Evolutionary conservation across 2,329 filamentous ascomycete genomes (phyloP).

Genomic region (Helicocarpus griseus): DNA sequence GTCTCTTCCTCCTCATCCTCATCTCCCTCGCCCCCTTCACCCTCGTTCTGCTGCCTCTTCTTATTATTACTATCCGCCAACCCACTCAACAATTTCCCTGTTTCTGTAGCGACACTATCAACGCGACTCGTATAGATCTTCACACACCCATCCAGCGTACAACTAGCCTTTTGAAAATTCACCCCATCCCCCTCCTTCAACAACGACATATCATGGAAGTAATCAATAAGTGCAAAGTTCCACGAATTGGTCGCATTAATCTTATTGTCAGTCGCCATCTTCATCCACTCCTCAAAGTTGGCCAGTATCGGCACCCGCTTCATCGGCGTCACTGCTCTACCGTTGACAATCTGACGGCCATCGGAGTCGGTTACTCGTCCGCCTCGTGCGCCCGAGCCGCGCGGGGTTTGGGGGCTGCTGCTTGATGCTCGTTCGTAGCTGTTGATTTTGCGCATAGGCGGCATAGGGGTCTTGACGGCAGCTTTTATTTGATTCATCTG

Average conservation of each 20-base stretch:
- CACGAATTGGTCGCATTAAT: conserved; percentile 98
- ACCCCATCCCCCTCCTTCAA: conserved; percentile 93
- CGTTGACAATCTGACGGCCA: conserved; percentile 50
- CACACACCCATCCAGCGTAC: conserved; percentile 92
- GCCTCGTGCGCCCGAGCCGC: conserved; percentile 24
- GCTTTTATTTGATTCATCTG: conserved; percentile 89
- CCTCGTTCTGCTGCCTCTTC: conserved; percentile 54
- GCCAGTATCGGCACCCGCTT: conserved; percentile 91
- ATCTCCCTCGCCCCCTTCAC: conserved; percentile 54
- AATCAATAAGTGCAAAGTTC: conserved; percentile 99
- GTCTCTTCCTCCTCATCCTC: conserved; percentile 44
- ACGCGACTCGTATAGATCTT: conserved; percentile 99
- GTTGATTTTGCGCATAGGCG: conserved; percentile 27
- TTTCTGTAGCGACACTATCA: conserved; percentile 96
- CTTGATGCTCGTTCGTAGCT: conserved; percentile 27
- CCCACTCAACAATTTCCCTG: conserved; percentile 86
- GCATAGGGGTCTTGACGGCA: conserved; percentile 45
- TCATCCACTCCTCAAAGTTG: conserved; percentile 99
- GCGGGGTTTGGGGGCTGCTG: conserved; percentile 43
- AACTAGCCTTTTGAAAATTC: conserved; percentile 98
- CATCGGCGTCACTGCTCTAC: conserved; percentile 80
- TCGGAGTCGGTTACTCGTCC: conserved; percentile 42
- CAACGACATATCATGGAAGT: conserved; percentile 98
- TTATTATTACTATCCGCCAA: conserved; percentile 68
- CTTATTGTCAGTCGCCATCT: conserved; percentile 99